A percentile compares a stretch with the other conserved stretches of the same genome.
Conservation (phyloP, 2,329 filamentous ascomycete genomes). For the Talaromyces sp. region DNA sequence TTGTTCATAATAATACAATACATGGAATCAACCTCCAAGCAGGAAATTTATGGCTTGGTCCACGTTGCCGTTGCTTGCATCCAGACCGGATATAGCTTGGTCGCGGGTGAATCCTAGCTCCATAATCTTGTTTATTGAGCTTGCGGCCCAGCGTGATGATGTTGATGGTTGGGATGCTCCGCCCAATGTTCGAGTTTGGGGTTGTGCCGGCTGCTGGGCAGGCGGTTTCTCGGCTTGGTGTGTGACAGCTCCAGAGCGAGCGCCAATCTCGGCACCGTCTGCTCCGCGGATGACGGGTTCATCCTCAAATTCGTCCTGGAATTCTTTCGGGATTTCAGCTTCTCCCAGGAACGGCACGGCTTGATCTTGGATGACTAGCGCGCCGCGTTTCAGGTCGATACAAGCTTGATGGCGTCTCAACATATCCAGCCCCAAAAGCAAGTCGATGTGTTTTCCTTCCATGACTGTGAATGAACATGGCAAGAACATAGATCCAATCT, state of each 20-base stretch:
- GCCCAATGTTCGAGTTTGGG: constrained; percentile 23
- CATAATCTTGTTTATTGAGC: constrained; percentile 72
- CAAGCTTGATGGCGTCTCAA: constrained; percentile 91
- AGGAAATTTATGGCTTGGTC: constrained; percentile 84
- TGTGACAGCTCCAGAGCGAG: constrained; percentile 68
- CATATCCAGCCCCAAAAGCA: constrained; percentile 93
- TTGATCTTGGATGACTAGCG: constrained; percentile 81
- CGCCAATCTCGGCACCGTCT: constrained; percentile 84
- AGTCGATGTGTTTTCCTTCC: constrained; percentile 95
- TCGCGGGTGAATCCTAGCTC: constrained; percentile 74
- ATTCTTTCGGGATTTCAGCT: constrained; percentile 85
- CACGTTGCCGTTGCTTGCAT: constrained; percentile 80
- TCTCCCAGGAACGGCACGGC: constrained; percentile 89
- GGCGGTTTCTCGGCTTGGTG: constrained; percentile 32
- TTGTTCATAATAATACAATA: constrained; percentile 5
- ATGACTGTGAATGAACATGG: constrained; percentile 98
- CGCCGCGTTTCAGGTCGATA: constrained; percentile 82
- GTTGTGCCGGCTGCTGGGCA: neutral
- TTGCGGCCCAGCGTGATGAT: constrained; percentile 52
- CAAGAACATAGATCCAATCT: constrained; percentile 81
- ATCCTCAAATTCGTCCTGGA: constrained; percentile 67
- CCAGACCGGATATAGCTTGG: constrained; percentile 75
- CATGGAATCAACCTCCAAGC: constrained; percentile 25
- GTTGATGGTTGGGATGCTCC: constrained; percentile 25
- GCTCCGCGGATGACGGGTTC: constrained; percentile 85